phyloP scores from a whole-genome alignment of 176 grass and related monocot species.

The Oryza officinalis region DNA sequence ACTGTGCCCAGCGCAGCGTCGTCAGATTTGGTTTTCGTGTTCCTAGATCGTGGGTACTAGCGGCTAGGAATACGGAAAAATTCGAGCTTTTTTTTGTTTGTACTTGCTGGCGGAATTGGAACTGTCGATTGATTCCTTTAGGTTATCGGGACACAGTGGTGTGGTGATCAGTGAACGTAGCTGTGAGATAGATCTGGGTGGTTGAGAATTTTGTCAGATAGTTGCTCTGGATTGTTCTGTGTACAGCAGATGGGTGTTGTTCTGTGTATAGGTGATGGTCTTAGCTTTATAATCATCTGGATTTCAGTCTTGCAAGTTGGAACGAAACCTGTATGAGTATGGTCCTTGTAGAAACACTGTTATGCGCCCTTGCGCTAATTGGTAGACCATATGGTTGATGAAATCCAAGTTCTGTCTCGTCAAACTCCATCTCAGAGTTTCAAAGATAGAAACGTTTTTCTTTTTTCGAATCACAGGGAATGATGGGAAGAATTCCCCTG shows the following conservation, averaged over 20 bases:
- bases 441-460: not conserved
- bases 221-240: not conserved
- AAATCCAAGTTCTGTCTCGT: not conserved
- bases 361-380: not conserved
- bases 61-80: not conserved
- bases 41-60: too few relatives aligned
- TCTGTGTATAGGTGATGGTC: not conserved
- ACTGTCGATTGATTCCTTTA: not conserved
- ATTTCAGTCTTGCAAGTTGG: too few relatives aligned
- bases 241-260: not conserved
- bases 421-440: not conserved
- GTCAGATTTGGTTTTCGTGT: too few relatives aligned
- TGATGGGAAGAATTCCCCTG: not conserved
- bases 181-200: not conserved
- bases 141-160: too few relatives aligned
- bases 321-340: not conserved
- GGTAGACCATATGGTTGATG: not conserved
- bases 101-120: not conserved
- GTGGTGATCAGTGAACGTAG: not conserved
- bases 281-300: not conserved
- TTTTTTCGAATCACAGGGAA: not conserved
- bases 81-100: not conserved
- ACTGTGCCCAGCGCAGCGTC: too few relatives aligned
- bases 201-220: not conserved
- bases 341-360: not conserved